Percentiles rank a stretch among this genome's conserved stretches.
Evolutionary conservation across 805 yeast genomes (phyloP).

Genomic region (Saccharomyces jurei): DNA sequence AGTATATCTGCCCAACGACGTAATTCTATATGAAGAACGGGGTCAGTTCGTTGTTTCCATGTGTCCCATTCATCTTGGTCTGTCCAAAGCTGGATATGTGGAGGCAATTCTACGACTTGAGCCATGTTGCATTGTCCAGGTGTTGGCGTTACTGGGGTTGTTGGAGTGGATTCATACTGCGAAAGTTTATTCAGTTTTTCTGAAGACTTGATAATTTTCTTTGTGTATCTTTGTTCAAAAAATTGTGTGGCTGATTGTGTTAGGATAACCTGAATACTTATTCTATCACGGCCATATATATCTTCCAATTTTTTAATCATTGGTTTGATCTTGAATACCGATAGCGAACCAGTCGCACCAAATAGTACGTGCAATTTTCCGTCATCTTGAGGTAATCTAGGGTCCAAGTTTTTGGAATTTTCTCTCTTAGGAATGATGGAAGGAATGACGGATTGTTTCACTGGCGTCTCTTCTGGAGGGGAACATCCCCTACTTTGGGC

Average conservation of each 20-base stretch:
- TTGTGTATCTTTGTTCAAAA: slow-evolving; percentile 14
- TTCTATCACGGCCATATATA: slow-evolving; percentile 63
- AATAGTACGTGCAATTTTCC: slow-evolving; percentile 78
- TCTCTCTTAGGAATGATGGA: slow-evolving; percentile 31
- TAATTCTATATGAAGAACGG: slow-evolving; percentile 88
- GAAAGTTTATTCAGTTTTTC: not conserved
- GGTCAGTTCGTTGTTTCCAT: slow-evolving; percentile 80
- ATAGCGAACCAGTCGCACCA: slow-evolving; percentile 86
- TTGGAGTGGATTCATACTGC: not conserved
- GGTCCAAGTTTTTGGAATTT: slow-evolving; percentile 45
- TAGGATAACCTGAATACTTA: slow-evolving; percentile 77
- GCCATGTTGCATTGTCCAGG: slow-evolving; percentile 6
- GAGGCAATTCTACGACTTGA: slow-evolving; percentile 41
- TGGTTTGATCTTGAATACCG: slow-evolving; percentile 69
- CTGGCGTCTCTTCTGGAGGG: not conserved
- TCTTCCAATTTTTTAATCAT: slow-evolving; percentile 77
- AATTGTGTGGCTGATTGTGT: slow-evolving; percentile 85
- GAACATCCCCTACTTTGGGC: not conserved
- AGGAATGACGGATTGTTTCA: slow-evolving; percentile 2
- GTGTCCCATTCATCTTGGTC: slow-evolving; percentile 90
- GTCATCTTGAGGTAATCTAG: slow-evolving; percentile 69
- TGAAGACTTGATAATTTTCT: slow-evolving; percentile 5
- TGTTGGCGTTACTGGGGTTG: slow-evolving; percentile 5
- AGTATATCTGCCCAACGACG: slow-evolving; percentile 95
- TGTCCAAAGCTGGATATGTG: slow-evolving; percentile 80